Base-by-base conservation (phyloP, 2,329 filamentous ascomycete species). In the Penicillium thymicola region DNA sequence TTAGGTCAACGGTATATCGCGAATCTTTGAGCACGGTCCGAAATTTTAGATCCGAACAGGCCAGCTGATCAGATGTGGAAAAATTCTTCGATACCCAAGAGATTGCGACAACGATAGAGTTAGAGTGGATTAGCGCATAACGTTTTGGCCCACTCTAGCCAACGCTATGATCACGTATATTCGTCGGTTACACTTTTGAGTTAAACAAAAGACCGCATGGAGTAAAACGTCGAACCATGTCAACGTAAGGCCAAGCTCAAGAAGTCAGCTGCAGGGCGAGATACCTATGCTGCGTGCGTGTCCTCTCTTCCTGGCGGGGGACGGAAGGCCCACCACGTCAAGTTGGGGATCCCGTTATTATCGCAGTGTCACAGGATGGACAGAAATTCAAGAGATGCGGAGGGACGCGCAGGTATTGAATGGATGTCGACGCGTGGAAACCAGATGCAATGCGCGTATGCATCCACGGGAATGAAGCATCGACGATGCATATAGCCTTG, bases 111-210 rank as follows among this genome's bases (percentile, higher is more conserved):
- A 27, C 47, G 16, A 34, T 30, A 18, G 41, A 32, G 18, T 34
- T 13, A 43, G 37, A 34, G 50, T 56, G 50, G 54, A 48, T 57
- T 27, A 28, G 41, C 49, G 44, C n/a, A 51, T 46, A 48, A 46
- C 54, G 42, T 18, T 36, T n/a, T 13, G 40, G 47, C 34, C 53
- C 54, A 44, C 54, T 4, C n/a, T 32, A 45, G 8, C 32, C 28
- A 55, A 34, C 48, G 27, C 36, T 44, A 51, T 43, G 25, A 21
- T 51, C 36, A 23, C 28, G 27, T 28, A 42, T 23, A 34, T 28
- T 23, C 30, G 25, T 28, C 40, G 18, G 18, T 14, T 16, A n/a
- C 34, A 34, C 4, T 14, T 13, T 23, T 4, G 21, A 43, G 18
- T 18, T 32, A 13, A 34, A 27, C 16, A 36, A 40, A 51, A 45